Base-by-base conservation (phyloP, 2,329 filamentous ascomycete genomes). In the Microdochium trichocladiopsis region DNA sequence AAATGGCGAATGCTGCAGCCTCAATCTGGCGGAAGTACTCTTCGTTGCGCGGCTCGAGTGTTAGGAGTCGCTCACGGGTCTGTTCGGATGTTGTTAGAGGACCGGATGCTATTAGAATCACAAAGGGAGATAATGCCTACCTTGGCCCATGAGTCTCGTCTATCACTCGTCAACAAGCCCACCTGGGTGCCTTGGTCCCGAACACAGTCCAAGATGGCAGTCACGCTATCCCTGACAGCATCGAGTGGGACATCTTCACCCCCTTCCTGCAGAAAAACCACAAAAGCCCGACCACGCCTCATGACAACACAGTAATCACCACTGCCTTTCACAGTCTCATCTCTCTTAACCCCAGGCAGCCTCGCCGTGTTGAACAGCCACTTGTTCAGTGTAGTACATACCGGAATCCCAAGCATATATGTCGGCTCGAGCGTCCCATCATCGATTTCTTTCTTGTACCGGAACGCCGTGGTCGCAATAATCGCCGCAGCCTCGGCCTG, bases 1-100 rank as follows among this genome's bases (percentile, higher is more conserved):
- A 61, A 22, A 64, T 25, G 9, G 61, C 24, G 50, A 64, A 64
- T 21, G 57, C 51, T 14, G 60, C 53, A 47, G 52, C 49, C 52
- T 63, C 61, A 37, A 63, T 59, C 10, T 45, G 50, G 14, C 43
- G 11, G 31, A 58, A 25, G 22, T 37, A 48, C 21, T 54, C 47
- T 18, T 25, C 37, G 47, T 58, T 58, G 43, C 12, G 5, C 6
- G 49, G 49, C 18, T 25, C 36, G 11, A 37, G 14, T 8, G 49
- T 14, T 4, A 50, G 25, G 12, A 50, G 25, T 10, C 22, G 8
- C 28, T 50, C 25, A 10, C 49, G 49, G 22, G n/a, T 25, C 33
- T 37, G 28, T 14, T 9, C 9, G n/a, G 23, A 43, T 9, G 22
- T 31, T 31, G 22, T 9, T 9, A 14, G 28, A 21, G 21, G 14